Base-by-base conservation (phyloP, 768 basidiomycete genomes). In the Leccinum olivaceopallidum region DNA sequence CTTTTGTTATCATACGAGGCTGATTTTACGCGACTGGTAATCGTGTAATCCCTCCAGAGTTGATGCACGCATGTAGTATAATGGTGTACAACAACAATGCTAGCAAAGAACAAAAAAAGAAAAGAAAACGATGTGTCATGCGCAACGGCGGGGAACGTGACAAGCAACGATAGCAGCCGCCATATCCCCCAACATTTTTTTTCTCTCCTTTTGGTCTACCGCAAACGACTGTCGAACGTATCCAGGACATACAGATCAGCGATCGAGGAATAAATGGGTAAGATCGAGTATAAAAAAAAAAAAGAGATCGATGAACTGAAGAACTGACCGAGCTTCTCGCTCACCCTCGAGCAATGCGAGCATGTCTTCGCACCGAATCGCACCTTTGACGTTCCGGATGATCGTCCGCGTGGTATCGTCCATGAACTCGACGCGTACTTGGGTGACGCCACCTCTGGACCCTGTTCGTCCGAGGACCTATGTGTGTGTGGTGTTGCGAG, bases 401-500 rank as follows among this genome's bases (percentile, higher is more conserved):
- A 99, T 97, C 67, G 92, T 90, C 70, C 96, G 91, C 66, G 88
- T 86, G 58, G 92, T 86, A 76, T 98, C 95, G 76, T 98, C 96
- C 90, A 98, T 89, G 82, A 99, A 97, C 76, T 98, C 97, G 67
- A 99, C 97, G 67, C 96, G 94, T 79, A 98, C 95, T 83, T 98
- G 95, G 63, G 95, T 98, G 71, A 98, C 95, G 81, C 96, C 96
- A 80, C 96, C 96, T 75, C 96, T 93, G 70, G 95, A 98, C 63
- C 96, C 96, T 74, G 97, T 99, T 72, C 97, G 89, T 73, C 97
- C 97, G 71, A 98, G 89, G 76, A 98, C 94, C 94, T 67, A 8
- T 28, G 26, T 16, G 56, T 30, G 30, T 9, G 9, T 28, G 30
- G 9, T 30, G 30, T 9, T 30, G 57, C 62, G 61, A 36, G 39